A percentile compares a stretch with the other conserved stretches of the same genome.
Conservation (phyloP, 805 yeast species). For the Lachancea quebecensis region DNA sequence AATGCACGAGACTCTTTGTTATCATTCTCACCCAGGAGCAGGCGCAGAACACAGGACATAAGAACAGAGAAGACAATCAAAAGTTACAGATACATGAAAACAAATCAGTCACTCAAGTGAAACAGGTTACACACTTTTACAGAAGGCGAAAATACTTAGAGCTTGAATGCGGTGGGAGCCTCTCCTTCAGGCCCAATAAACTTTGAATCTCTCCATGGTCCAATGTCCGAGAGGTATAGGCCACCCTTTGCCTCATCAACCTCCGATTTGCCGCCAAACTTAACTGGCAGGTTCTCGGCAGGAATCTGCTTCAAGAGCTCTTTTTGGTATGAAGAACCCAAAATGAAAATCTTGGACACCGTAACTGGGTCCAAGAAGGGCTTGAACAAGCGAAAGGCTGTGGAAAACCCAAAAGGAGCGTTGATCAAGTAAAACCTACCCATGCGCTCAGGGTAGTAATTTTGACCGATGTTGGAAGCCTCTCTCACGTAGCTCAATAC, state of each 20-base stretch:
- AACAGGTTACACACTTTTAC: not conserved
- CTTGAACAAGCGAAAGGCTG: slow-evolving; percentile 86
- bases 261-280: slow-evolving; percentile 80
- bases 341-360: slow-evolving; percentile 85
- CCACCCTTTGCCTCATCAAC: slow-evolving; percentile 68
- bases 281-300: slow-evolving; percentile 80
- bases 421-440: slow-evolving; percentile 93
- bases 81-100: too few relatives aligned
- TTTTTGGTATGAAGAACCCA: slow-evolving; percentile 70
- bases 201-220: slow-evolving; percentile 94
- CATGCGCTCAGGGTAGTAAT: slow-evolving; percentile 98
- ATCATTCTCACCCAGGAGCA: slow-evolving; percentile 1
- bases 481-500: slow-evolving; percentile 86
- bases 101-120: not conserved
- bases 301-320: slow-evolving; percentile 91
- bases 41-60: not conserved
- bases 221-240: slow-evolving; percentile 78
- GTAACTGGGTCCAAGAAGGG: slow-evolving; percentile 97
- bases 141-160: not conserved
- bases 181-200: slow-evolving; percentile 93
- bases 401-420: slow-evolving; percentile 95
- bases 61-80: too few relatives aligned
- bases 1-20: not conserved
- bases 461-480: slow-evolving; percentile 91
- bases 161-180: slow-evolving; percentile 58